Conservation (phyloP, 2,329 filamentous ascomycete species). For the Paecilomyces sp. region DNA sequence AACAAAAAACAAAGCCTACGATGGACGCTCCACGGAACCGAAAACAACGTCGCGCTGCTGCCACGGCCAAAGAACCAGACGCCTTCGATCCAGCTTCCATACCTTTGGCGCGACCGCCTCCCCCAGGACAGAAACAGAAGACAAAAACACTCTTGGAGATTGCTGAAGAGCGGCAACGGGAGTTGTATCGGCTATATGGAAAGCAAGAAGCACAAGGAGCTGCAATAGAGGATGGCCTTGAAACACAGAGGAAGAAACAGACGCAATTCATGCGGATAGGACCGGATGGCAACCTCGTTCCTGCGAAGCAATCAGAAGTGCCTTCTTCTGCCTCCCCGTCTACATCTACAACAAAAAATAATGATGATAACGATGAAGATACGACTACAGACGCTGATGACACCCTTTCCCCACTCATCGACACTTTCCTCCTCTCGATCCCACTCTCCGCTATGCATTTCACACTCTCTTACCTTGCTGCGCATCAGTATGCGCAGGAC, state of each 20-base stretch:
- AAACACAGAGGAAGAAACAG: neutral
- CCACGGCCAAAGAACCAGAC: slow-evolving; percentile 20
- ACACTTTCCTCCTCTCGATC: slow-evolving; percentile 36
- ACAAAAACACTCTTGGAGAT: slow-evolving; percentile 38
- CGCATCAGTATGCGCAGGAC: slow-evolving; percentile 39
- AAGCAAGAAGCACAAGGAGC: slow-evolving; percentile 1
- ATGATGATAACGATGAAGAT: neutral
- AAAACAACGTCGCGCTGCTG: slow-evolving; percentile 33
- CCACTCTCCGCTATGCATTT: slow-evolving; percentile 38
- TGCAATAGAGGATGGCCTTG: neutral
- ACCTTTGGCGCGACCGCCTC: slow-evolving; percentile 22
- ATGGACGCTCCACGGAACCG: slow-evolving; percentile 29
- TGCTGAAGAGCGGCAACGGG: slow-evolving; percentile 35
- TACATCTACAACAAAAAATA: neutral
- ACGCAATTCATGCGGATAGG: neutral
- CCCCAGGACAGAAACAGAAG: slow-evolving; percentile 10
- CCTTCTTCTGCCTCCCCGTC: slow-evolving; percentile 3
- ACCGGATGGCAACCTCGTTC: neutral
- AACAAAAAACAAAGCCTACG: neutral
- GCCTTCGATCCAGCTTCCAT: slow-evolving; percentile 25
- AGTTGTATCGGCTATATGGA: slow-evolving; percentile 14
- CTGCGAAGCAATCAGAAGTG: slow-evolving; percentile 1
- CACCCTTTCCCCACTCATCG: slow-evolving; percentile 24
- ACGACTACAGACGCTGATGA: slow-evolving; percentile 7
- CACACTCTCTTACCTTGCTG: slow-evolving; percentile 38